Conservation (phyloP, 495 filamentous ascomycete species). For the Bacidia gigantensis region DNA sequence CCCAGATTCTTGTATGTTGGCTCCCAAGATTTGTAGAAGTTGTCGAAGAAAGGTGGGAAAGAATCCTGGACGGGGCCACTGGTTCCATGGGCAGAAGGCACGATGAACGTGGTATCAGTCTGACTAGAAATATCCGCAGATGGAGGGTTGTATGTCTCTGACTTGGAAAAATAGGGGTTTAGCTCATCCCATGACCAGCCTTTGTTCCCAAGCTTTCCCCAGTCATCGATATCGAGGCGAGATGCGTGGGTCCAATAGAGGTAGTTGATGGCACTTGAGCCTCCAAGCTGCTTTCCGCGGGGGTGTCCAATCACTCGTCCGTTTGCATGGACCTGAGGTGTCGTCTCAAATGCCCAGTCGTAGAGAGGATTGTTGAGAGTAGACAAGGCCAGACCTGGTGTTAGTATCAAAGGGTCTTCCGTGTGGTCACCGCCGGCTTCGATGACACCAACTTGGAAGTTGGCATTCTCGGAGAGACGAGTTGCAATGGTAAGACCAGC, state of each 20-base stretch:
- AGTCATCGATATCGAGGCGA: constrained; percentile 35
- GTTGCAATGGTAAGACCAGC: constrained; percentile 26
- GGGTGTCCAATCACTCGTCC: constrained; percentile 13
- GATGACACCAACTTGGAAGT: constrained; percentile 37
- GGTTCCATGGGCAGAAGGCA: constrained; percentile 10
- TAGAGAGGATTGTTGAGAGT: constrained; percentile 32
- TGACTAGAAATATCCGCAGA: constrained; percentile 1
- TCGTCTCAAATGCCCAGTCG: constrained; percentile 38
- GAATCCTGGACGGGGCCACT: constrained; percentile 17
- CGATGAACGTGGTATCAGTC: constrained; percentile 13
- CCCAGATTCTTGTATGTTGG: constrained; percentile 20
- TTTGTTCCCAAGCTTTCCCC: constrained; percentile 37
- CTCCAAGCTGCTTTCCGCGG: constrained; percentile 30
- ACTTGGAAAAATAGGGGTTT: constrained; percentile 27
- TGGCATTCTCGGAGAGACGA: constrained; percentile 34
- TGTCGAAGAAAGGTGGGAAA: constrained; percentile 17
- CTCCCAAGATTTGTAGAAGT: constrained; percentile 18
- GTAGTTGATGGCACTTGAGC: constrained; percentile 43
- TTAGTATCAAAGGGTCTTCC: constrained; percentile 27
- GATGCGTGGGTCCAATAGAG: constrained; percentile 33
- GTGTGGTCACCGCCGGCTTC: constrained; percentile 35
- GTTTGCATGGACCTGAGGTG: constrained; percentile 29
- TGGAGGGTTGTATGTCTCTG: constrained; percentile 12
- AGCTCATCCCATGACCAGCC: constrained; percentile 41
- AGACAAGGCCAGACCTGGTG: constrained; percentile 29